Conservation (phyloP, 352 stramenopile species). For the Phytophthora sojae region DNA sequence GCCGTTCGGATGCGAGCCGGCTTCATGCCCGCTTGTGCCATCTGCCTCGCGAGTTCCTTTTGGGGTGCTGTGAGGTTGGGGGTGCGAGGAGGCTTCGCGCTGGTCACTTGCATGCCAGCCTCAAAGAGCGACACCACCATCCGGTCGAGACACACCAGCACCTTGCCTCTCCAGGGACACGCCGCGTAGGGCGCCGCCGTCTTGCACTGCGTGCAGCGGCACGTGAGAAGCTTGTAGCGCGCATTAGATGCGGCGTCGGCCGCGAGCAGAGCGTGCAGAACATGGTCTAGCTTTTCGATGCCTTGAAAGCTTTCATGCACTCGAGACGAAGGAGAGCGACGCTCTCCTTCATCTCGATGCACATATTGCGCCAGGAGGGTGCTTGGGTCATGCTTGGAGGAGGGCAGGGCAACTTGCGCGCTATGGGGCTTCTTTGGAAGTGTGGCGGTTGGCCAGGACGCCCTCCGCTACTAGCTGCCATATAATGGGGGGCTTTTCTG, state of each 20-base stretch:
- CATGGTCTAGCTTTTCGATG: neutral
- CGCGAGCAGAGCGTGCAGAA: constrained; percentile 7
- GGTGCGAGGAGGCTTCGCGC: neutral
- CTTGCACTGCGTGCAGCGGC: too few relatives aligned
- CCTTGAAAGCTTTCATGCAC: constrained; percentile 21
- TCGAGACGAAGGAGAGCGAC: constrained; percentile 3
- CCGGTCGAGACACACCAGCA: constrained; percentile 7
- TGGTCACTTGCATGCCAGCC: neutral
- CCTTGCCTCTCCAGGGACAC: constrained; percentile 1
- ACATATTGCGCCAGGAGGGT: neutral
- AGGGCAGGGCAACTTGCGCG: too few relatives aligned
- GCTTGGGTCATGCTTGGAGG: neutral
- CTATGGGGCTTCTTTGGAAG: too few relatives aligned
- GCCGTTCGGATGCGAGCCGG: constrained; percentile 3
- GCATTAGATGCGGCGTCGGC: constrained; percentile 7
- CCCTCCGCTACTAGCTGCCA: too few relatives aligned
- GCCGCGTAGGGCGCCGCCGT: too few relatives aligned
- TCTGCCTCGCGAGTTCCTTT: constrained; percentile 2
- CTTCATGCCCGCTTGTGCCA: constrained; percentile 5
- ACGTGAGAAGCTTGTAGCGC: too few relatives aligned
- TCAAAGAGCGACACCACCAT: constrained; percentile 5
- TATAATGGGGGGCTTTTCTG: too few relatives aligned
- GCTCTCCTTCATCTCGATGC: constrained; percentile 8
- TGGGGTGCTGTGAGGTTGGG: neutral
- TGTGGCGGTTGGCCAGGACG: too few relatives aligned